Conservation (phyloP, 1,284 basidiomycete genomes). For the Grifola frondosa region DNA sequence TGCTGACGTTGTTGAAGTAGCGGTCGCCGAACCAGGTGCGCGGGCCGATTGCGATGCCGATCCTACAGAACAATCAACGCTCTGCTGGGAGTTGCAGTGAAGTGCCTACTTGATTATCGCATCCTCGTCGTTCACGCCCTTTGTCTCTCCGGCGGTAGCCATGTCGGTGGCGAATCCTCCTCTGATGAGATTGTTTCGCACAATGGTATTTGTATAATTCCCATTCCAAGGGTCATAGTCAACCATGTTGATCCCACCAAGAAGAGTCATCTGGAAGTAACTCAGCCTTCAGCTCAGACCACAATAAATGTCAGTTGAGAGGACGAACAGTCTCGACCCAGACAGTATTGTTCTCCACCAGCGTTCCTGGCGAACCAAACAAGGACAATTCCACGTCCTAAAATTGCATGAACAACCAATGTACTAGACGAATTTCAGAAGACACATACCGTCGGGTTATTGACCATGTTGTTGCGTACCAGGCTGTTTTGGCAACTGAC, state of each 20-base stretch:
- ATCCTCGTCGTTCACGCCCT: slow-evolving; percentile 58
- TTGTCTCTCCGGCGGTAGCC: slow-evolving; percentile 37
- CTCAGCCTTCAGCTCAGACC: slow-evolving; percentile 1
- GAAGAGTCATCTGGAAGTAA: slow-evolving; percentile 53
- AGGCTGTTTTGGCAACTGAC: slow-evolving; percentile 67
- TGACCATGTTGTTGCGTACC: slow-evolving; percentile 73
- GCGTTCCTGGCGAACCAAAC: slow-evolving; percentile 78
- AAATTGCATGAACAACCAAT: neutral
- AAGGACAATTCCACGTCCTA: slow-evolving; percentile 78
- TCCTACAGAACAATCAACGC: slow-evolving; percentile 34
- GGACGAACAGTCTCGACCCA: slow-evolving; percentile 60
- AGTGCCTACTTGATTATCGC: slow-evolving; percentile 65
- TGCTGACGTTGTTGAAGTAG: slow-evolving; percentile 60
- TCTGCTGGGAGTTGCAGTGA: slow-evolving; percentile 10
- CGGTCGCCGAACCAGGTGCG: slow-evolving; percentile 73
- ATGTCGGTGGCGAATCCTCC: slow-evolving; percentile 64
- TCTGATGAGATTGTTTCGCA: slow-evolving; percentile 68
- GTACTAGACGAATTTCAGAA: neutral
- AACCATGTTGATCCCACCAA: slow-evolving; percentile 83
- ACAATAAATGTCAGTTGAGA: neutral
- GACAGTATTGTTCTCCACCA: slow-evolving; percentile 76
- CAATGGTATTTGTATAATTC: slow-evolving; percentile 66
- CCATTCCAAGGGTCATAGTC: slow-evolving; percentile 76
- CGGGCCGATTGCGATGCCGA: slow-evolving; percentile 77
- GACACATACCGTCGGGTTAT: slow-evolving; percentile 54